Evolutionary conservation across 1,284 basidiomycete genomes (phyloP).

Genomic region (Leccinum subspadiceum): DNA sequence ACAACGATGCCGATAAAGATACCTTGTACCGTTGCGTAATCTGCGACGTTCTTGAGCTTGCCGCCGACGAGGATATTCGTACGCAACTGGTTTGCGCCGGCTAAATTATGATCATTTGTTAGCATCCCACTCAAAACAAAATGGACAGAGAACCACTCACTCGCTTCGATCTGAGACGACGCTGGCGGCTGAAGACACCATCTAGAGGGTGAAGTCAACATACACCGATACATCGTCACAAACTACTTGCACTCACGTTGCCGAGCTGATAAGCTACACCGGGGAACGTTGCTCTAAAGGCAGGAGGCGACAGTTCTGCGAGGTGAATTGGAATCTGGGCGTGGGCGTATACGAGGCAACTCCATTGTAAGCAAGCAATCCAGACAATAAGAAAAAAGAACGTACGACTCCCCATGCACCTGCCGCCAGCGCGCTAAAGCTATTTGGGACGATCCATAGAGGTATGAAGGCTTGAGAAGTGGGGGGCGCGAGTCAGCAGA

Average conservation of each 20-base stretch:
- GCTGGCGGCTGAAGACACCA: constrained; percentile 72
- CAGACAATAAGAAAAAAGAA: constrained; percentile 4
- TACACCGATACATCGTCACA: background rate
- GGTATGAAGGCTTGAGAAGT: constrained; percentile 61
- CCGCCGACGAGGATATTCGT: constrained; percentile 55
- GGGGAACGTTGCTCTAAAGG: constrained; percentile 91
- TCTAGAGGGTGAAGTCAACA: constrained; percentile 42
- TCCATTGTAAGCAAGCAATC: constrained; percentile 5
- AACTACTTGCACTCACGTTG: constrained; percentile 42
- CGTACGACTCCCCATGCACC: constrained; percentile 79
- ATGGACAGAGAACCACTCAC: constrained; percentile 41
- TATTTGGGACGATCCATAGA: constrained; percentile 79
- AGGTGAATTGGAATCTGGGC: constrained; percentile 80
- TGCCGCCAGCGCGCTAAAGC: constrained; percentile 64
- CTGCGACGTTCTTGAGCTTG: constrained; percentile 47
- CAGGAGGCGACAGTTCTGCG: constrained; percentile 86
- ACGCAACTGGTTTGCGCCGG: constrained; percentile 55
- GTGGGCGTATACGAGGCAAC: background rate
- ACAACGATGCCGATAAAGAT: constrained; percentile 82
- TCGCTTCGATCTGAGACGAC: constrained; percentile 90
- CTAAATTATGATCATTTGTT: constrained; percentile 32
- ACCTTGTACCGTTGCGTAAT: constrained; percentile 86
- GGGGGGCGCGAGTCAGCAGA: background rate
- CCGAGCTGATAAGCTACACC: constrained; percentile 90
- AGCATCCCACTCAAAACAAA: background rate